Conservation (phyloP, 2,329 filamentous ascomycete species). For the Aspergillus floridensis region DNA sequence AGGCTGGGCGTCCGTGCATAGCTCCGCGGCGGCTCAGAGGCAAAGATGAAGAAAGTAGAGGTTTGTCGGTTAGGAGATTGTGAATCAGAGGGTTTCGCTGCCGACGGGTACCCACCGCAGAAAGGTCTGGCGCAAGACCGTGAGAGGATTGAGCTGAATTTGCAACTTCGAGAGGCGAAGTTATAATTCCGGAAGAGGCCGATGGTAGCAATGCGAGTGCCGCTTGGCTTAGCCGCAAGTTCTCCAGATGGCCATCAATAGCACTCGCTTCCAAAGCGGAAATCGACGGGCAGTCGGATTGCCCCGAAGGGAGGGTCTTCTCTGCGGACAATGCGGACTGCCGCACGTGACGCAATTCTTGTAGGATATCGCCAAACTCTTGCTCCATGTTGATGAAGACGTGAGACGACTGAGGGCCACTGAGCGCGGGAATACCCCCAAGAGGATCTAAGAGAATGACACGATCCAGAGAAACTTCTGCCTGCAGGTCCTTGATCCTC, state of each 20-base stretch:
- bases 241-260: slow-evolving; percentile 58
- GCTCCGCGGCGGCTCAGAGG: slow-evolving; percentile 64
- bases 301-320: slow-evolving; percentile 15
- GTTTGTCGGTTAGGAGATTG: slow-evolving; percentile 93
- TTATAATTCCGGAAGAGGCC: slow-evolving; percentile 82
- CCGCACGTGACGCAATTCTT: slow-evolving; percentile 52
- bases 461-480: slow-evolving; percentile 69
- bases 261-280: slow-evolving; percentile 17
- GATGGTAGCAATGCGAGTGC: slow-evolving; percentile 74
- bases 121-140: slow-evolving; percentile 31
- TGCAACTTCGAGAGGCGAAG: slow-evolving; percentile 80
- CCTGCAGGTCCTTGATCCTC: slow-evolving; percentile 43
- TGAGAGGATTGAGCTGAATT: slow-evolving; percentile 46
- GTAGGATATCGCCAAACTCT: slow-evolving; percentile 69
- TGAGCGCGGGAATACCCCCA: slow-evolving; percentile 74
- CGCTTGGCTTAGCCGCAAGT: slow-evolving; percentile 69
- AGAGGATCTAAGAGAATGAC: slow-evolving; percentile 85
- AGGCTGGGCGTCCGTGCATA: slow-evolving; percentile 29
- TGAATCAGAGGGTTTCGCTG: slow-evolving; percentile 86
- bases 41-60: slow-evolving; percentile 85
- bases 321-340: slow-evolving; percentile 14
- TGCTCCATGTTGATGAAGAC: slow-evolving; percentile 93
- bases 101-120: slow-evolving; percentile 56
- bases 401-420: slow-evolving; percentile 61
- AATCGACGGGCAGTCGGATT: slow-evolving; percentile 4